phyloP scores from a whole-genome alignment of 176 grass and related monocot species.

The Saccharum spontaneum region DNA sequence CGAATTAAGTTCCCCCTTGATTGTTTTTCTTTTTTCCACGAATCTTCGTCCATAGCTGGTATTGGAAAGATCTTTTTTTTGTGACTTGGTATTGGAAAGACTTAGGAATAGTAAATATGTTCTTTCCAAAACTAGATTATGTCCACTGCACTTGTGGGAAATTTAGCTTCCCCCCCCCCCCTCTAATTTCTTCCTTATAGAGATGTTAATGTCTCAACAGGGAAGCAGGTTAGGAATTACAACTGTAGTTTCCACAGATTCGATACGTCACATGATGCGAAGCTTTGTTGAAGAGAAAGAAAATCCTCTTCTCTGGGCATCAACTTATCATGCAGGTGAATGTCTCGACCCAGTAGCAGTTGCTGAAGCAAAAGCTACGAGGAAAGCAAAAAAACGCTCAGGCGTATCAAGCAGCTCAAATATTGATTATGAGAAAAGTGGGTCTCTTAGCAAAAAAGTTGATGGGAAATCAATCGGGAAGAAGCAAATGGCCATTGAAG shows the following conservation, averaged over 20 bases:
- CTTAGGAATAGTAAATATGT: background rate
- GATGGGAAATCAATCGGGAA: constrained; percentile 61
- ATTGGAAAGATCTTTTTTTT: background rate
- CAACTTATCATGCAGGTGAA: constrained; percentile 94
- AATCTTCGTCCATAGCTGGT: background rate
- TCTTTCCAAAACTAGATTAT: constrained; percentile 2
- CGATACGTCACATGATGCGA: constrained; percentile 96
- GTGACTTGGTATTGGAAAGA: background rate
- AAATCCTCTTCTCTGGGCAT: constrained; percentile 97
- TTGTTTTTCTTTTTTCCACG: background rate
- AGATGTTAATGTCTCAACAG: constrained; percentile 42
- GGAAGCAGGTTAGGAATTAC: constrained; percentile 89
- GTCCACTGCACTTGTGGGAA: background rate
- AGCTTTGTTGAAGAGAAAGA: constrained; percentile 87
- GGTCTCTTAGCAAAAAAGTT: constrained; percentile 31
- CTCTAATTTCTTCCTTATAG: constrained; percentile 3
- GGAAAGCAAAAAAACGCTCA: constrained; percentile 65
- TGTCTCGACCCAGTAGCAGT: constrained; percentile 83
- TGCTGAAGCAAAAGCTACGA: constrained; percentile 75
- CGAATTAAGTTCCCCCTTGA: background rate
- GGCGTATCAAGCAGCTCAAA: constrained; percentile 32
- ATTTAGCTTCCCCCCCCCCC: background rate
- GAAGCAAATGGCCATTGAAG: constrained; percentile 92
- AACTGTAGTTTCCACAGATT: constrained; percentile 89
- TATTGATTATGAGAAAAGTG: constrained; percentile 36